Evolutionary conservation across 2,329 filamentous ascomycete species (phyloP), one percentile per base, ranked within the genome.

Genomic region (Shiraia sp.): DNA sequence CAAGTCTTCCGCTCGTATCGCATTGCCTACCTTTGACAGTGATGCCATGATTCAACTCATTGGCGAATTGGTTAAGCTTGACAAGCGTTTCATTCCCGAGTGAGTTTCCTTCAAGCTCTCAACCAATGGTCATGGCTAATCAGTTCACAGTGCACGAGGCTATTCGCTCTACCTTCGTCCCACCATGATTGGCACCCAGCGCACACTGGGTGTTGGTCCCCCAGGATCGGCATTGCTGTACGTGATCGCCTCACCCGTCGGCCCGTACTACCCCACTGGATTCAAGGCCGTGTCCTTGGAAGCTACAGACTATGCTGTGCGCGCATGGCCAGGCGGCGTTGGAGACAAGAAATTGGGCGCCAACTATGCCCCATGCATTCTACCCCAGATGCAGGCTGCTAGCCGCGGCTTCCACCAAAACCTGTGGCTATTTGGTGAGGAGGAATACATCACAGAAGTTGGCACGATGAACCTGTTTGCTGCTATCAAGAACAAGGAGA

Each of bases 381-480:
- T 97, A n/a, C 93, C 93, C 13, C 93, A 99, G 75, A 82, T 93
- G 61, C 83, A 96, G 73, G 93, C 93, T 29, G 90, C 90, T 32
- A 87, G 85, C 70, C 83, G 90, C 42, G 93, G 93, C 15, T 96
- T 91, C 80, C 92, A 97, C 75, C 93, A 99, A 77, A 99, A 97
- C 73, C 79, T 99, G 39, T 99, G 93, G 93, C 77, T 99, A 23
- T 99, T 97, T 66, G 91, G 91, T 30, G 86, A 95, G 65, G 90
- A 97, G 72, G 90, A 97, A 70, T 96, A 86, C 64, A 86, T 97
- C 44, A 99, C 93, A 32, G 93, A 99, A 73, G 93, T 96, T 42
- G 93, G 93, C 63, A 97, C 93, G 43, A 99, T 99, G 93, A 99
- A 99, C 75, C 84, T 99, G 69, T 99, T 97, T 64, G 86, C 87